Evolutionary conservation across 495 filamentous ascomycete genomes (phyloP).

Genomic region (Podospora didyma): DNA sequence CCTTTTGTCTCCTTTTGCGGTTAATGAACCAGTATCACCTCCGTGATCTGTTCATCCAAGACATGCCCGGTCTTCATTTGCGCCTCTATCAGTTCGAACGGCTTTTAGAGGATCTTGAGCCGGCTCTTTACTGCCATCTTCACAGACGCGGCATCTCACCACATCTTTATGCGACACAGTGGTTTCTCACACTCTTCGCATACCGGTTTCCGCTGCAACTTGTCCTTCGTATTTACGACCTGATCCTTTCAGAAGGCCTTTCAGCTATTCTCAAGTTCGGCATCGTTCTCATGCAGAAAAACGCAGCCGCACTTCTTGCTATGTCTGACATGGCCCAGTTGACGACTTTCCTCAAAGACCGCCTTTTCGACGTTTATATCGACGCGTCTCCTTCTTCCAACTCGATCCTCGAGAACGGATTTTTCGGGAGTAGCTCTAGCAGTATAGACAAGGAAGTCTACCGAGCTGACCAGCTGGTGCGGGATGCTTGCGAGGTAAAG

Average conservation of each 20-base stretch:
- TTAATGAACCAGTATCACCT: slow-evolving; percentile 96
- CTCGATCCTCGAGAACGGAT: slow-evolving; percentile 90
- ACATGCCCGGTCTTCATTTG: slow-evolving; percentile 94
- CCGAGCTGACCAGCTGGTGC: slow-evolving; percentile 86
- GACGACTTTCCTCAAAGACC: slow-evolving; percentile 87
- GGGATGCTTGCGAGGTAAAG: slow-evolving; percentile 87
- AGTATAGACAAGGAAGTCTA: slow-evolving; percentile 93
- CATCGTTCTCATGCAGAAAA: slow-evolving; percentile 93
- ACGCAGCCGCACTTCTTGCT: slow-evolving; percentile 67
- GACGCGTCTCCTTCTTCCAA: slow-evolving; percentile 83
- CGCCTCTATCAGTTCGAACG: slow-evolving; percentile 94
- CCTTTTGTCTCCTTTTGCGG: slow-evolving; percentile 86
- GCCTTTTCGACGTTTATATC: slow-evolving; percentile 93
- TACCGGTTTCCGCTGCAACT: slow-evolving; percentile 97
- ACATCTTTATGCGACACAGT: slow-evolving; percentile 94
- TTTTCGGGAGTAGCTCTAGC: slow-evolving; percentile 84
- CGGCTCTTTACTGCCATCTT: slow-evolving; percentile 91
- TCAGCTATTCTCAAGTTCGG: slow-evolving; percentile 92
- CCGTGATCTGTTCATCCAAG: slow-evolving; percentile 87
- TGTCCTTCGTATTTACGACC: slow-evolving; percentile 92
- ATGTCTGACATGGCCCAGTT: slow-evolving; percentile 89
- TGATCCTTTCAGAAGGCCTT: slow-evolving; percentile 91
- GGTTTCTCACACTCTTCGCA: slow-evolving; percentile 98
- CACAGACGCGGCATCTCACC: slow-evolving; percentile 82
- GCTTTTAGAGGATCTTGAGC: slow-evolving; percentile 89